Percentiles rank a stretch among this genome's conserved stretches.
These are phyloP conservation scores for Mimosa bimucronata DNA, from an alignment of 306 rosid species.

Conservation along the genomic window DNA sequence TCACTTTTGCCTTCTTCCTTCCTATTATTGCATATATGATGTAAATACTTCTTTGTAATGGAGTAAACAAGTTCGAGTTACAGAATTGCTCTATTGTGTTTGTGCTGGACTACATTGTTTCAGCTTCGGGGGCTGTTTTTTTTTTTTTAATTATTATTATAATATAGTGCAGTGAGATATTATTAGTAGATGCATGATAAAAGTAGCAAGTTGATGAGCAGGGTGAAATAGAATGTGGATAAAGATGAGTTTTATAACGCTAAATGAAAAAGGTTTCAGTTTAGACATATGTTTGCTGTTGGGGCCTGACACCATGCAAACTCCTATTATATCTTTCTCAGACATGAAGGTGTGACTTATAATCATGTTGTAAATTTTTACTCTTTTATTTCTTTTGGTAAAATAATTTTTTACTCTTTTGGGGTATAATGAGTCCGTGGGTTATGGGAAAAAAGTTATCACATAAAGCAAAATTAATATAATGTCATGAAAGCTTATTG, in stretches of 20 bases:
- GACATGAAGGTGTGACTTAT: no score
- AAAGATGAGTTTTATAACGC: background rate
- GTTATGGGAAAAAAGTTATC: no score
- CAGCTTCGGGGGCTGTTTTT: background rate
- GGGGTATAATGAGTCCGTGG: no score
- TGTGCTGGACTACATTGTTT: background rate
- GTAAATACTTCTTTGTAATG: conserved; percentile 16
- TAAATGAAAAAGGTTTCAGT: background rate
- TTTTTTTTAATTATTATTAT: background rate
- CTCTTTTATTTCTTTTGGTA: no score
- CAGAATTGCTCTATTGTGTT: background rate
- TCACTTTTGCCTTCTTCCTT: background rate
- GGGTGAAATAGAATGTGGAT: background rate
- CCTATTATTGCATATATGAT: background rate
- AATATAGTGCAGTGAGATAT: background rate
- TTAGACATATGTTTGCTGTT: no score
- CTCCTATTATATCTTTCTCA: no score
- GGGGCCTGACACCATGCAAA: no score
- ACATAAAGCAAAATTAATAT: no score
- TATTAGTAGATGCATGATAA: no score
- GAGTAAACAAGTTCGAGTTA: background rate
- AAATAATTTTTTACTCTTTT: no score
- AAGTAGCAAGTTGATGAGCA: background rate
- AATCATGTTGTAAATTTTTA: no score
- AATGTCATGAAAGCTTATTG: no score